Evolutionary conservation across 1,139 yeast species (phyloP), one percentile per base, ranked within the genome.

Genomic region (Meyerozyma carpophila): DNA sequence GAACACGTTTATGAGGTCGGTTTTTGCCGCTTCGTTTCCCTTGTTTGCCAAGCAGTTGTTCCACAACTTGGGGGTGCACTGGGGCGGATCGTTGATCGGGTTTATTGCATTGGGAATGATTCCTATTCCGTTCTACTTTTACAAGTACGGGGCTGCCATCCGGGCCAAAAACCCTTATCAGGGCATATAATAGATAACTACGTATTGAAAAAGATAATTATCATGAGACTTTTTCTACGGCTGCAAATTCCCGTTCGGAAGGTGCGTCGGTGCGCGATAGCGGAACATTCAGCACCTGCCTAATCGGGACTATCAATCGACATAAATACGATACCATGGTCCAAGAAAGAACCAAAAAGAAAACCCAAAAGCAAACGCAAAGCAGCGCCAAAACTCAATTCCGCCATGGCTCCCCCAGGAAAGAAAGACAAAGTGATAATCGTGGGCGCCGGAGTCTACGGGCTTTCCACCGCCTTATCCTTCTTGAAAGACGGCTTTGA

Each of bases 71-170:
- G 36, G 36, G 32, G 48, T 50, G 10, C 53, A 47, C 1, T 50
- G 54, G 53, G 54, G 53, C 4, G 29, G 29, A 5, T 42, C 50
- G 16, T 37, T 31, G 9, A 37, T 40, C 25, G 89, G 78, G 1
- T 76, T 81, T 54, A 57, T 82, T 32, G 70, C 82, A 0, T 47
- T 79, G 8, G 73, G 65, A 0, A 70, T 85, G 77, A 70, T 82
- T 43, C 84, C 86, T 1, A 81, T 83, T 44, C 93, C 94, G 1
- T 77, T 81, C 51, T 56, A 77, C 29, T 62, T 64, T 44, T 59
- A 58, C 42, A 36, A 53, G 34, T 56, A 61, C 34, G 69, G 69
- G 21, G 62, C 65, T 3, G 56, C 55, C 44, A 61, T 65, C 43
- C 54, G 69, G 47, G 70, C 71, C 10, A 71, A 27, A 5, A 27